Evolutionary conservation across 306 rosid genomes (phyloP).

Genomic region (Rosa persica): DNA sequence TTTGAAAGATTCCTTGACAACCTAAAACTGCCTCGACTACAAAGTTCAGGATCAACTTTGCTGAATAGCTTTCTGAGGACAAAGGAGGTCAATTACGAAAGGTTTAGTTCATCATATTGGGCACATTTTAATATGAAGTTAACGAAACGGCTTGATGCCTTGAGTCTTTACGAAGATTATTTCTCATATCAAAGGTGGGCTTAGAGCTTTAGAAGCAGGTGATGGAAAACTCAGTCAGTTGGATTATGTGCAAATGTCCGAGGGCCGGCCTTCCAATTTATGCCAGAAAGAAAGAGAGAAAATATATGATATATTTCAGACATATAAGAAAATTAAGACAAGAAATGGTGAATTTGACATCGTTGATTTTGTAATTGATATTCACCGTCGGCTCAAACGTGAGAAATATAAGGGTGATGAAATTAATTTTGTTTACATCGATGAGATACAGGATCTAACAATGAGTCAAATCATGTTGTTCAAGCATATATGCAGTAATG

Average conservation of each 20-base stretch:
- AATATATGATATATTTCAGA: constrained; percentile 49
- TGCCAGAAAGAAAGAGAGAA: constrained; percentile 36
- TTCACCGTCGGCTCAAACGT: constrained; percentile 46
- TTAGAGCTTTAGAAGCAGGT: constrained; percentile 28
- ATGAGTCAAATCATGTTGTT: constrained; percentile 71
- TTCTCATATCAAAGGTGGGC: constrained; percentile 65
- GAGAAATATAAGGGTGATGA: constrained; percentile 50
- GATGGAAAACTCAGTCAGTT: constrained; percentile 41
- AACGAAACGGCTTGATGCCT: constrained; percentile 56
- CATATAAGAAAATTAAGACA: constrained; percentile 64
- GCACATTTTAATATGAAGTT: constrained; percentile 53
- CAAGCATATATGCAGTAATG: constrained; percentile 59
- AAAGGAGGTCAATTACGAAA: constrained; percentile 64
- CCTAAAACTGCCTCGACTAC: constrained; percentile 18
- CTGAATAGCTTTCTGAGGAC: constrained; percentile 46
- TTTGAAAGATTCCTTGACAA: constrained; percentile 44
- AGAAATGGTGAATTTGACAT: constrained; percentile 63
- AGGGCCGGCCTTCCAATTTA: constrained; percentile 42
- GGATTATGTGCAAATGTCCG: constrained; percentile 45
- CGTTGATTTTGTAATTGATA: constrained; percentile 62
- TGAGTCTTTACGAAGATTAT: constrained; percentile 64
- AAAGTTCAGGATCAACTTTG: constrained; percentile 39
- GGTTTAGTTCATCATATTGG: constrained; percentile 61
- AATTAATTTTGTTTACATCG: constrained; percentile 61
- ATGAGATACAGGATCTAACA: constrained; percentile 77